These are phyloP conservation scores for Cairneyella variabilis DNA, from an alignment of 495 filamentous ascomycete species.

Conservation along the genomic window DNA sequence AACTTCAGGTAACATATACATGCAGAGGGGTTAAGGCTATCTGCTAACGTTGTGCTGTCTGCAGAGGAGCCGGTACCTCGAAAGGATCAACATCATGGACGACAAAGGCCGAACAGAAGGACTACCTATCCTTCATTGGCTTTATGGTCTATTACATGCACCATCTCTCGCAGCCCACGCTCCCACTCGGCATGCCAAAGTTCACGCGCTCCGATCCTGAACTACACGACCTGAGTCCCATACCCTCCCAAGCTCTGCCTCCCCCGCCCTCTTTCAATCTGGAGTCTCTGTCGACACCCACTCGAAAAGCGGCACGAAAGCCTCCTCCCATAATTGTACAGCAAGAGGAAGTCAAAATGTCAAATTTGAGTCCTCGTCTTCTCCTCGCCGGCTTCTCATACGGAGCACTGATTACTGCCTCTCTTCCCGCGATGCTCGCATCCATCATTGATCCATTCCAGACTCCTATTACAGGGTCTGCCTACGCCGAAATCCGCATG, in stretches of 20 bases:
- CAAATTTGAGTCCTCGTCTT: slow-evolving; percentile 30
- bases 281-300: neutral
- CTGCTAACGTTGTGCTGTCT: neutral
- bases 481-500: slow-evolving; percentile 60
- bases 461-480: slow-evolving; percentile 42
- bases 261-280: slow-evolving; percentile 3
- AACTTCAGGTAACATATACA: slow-evolving; percentile 71
- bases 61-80: slow-evolving; percentile 73
- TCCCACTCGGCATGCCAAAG: neutral
- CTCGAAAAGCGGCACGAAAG: neutral
- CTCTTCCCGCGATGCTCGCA: slow-evolving; percentile 56
- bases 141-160: slow-evolving; percentile 73
- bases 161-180: slow-evolving; percentile 28
- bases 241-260: slow-evolving; percentile 22
- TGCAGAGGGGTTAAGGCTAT: neutral
- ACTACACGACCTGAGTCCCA: slow-evolving; percentile 15
- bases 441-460: slow-evolving; percentile 57
- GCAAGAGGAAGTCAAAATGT: neutral
- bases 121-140: slow-evolving; percentile 76
- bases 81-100: slow-evolving; percentile 82
- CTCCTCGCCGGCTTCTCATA: slow-evolving; percentile 88
- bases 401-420: slow-evolving; percentile 73
- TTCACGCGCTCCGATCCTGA: slow-evolving; percentile 10
- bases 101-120: slow-evolving; percentile 69
- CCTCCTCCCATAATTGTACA: neutral